Base-by-base conservation (phyloP, 352 stramenopile genomes). In the Phytophthora sp. region DNA sequence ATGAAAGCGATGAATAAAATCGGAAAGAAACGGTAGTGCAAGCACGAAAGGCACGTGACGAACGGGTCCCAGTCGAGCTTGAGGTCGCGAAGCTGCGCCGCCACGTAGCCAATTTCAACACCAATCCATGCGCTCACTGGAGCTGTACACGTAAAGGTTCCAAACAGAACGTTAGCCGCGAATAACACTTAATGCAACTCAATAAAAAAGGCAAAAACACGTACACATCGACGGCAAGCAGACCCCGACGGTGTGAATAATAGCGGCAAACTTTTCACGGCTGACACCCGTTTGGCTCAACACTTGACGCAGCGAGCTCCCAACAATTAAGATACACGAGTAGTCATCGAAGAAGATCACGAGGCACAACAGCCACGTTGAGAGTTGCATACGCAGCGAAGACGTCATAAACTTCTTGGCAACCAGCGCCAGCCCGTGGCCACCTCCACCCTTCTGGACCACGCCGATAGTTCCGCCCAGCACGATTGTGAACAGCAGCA, bases 271-370 rank as follows among this genome's bases (percentile, higher is more conserved):
- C 55, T 97, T 97, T 50, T 95, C 89, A 16, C 79, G 80, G 54
- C 85, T 94, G 45, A 96, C 88, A 36, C 89, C 84, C 1, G 85
- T 94, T 54, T 94, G 74, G 54, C 82, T 91, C 35, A 95, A 55
- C 33, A 95, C 86, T 60, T 90, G 85, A 26, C 86, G 86, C 46
- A 95, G 73, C 51, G 88, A 94, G 71, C 86, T 95, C 54, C 91
- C 91, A 42, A 97, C 86, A 71, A 97, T 96, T 16, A 97, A 68
- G 44, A 96, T 96, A 63, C 84, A 96, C 63, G 89, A 95, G 75
- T 96, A 97, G 73, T 97, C 91, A 65, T 97, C 91, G 60, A 97
- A 97, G 79, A 97, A 97, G 67, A 97, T 94, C 55, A 95, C 70
- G 49, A 93, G 67, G 47, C 87, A 95, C 23, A 95, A 66, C 45